Evolutionary conservation across 768 basidiomycete species (phyloP).

Genomic region (Leccinum incarnatum): DNA sequence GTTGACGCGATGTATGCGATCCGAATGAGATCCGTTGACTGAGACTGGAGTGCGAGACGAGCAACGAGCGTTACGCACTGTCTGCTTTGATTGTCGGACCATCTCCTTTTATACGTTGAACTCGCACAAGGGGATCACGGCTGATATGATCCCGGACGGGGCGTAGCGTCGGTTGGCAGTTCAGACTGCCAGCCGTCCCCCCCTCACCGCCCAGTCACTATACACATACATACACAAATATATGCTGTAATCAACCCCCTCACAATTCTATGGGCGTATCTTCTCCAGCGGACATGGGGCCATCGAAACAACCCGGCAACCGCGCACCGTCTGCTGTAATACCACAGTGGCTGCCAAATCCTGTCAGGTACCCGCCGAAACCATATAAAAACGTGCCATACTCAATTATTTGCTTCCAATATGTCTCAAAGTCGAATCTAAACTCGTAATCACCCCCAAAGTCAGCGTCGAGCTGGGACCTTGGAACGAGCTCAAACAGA

Average conservation of each 20-base stretch:
- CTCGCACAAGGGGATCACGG: constrained; percentile 24
- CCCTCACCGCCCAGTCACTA: constrained; percentile 2
- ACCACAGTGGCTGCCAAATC: constrained; percentile 47
- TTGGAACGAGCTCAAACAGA: constrained; percentile 69
- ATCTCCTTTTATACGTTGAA: constrained; percentile 17
- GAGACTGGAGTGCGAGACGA: constrained; percentile 11
- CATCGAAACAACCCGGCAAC: constrained; percentile 30
- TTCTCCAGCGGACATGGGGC: constrained; percentile 1
- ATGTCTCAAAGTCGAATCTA: constrained; percentile 68
- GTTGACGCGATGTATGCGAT: constrained; percentile 7
- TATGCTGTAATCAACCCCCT: constrained; percentile 22
- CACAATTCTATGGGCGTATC: background rate
- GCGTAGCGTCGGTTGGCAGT: constrained; percentile 23
- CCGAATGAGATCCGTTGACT: constrained; percentile 17
- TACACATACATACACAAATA: constrained; percentile 21
- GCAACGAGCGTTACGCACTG: constrained; percentile 28
- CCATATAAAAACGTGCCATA: constrained; percentile 33
- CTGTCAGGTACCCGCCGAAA: constrained; percentile 1
- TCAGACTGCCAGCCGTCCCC: constrained; percentile 8
- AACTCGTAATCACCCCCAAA: constrained; percentile 78
- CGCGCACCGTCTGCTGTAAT: constrained; percentile 57
- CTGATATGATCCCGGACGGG: constrained; percentile 26
- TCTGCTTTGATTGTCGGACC: constrained; percentile 35
- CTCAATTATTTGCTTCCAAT: constrained; percentile 79
- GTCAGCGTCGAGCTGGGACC: constrained; percentile 73